Evolutionary conservation across 2,329 filamentous ascomycete genomes (phyloP).

Genomic region (Lasiodiplodia sp.): DNA sequence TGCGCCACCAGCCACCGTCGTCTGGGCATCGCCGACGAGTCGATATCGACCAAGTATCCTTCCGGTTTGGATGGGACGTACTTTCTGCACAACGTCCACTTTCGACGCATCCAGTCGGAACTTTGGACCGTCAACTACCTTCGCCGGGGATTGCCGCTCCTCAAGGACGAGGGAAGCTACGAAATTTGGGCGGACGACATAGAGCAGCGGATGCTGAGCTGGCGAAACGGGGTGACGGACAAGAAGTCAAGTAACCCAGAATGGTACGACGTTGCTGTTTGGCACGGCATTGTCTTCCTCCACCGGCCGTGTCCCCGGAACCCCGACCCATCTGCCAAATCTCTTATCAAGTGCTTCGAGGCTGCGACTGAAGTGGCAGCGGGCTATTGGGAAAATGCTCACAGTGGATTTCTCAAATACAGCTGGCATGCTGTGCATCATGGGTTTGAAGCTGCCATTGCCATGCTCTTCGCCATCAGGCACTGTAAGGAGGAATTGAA

Average conservation of each 20-base stretch:
- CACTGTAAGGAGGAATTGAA: slow-evolving; percentile 27
- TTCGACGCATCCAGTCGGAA: slow-evolving; percentile 28
- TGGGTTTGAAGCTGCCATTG: slow-evolving; percentile 28
- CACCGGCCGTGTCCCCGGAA: slow-evolving; percentile 26
- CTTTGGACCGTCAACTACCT: slow-evolving; percentile 30
- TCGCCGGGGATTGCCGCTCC: slow-evolving; percentile 11
- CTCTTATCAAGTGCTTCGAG: slow-evolving; percentile 26
- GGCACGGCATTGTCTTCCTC: slow-evolving; percentile 27
- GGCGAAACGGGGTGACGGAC: not conserved
- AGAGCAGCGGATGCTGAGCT: slow-evolving; percentile 22
- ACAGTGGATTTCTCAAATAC: slow-evolving; percentile 25
- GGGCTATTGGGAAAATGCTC: slow-evolving; percentile 25
- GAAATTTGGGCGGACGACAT: slow-evolving; percentile 19
- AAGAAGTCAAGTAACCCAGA: slow-evolving; percentile 9
- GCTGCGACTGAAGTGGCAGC: slow-evolving; percentile 21
- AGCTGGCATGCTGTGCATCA: slow-evolving; percentile 28
- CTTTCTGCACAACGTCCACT: slow-evolving; percentile 26
- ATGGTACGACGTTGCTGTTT: slow-evolving; percentile 24
- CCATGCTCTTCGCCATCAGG: slow-evolving; percentile 24
- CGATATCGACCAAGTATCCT: slow-evolving; percentile 29
- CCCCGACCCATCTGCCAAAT: slow-evolving; percentile 3
- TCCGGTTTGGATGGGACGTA: slow-evolving; percentile 20
- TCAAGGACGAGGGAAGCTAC: slow-evolving; percentile 23
- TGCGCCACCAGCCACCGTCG: slow-evolving; percentile 29
- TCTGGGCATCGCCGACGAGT: slow-evolving; percentile 24